phyloP scores from a whole-genome alignment of 345 rosid genomes.

The Aquilaria yunnanensis region DNA sequence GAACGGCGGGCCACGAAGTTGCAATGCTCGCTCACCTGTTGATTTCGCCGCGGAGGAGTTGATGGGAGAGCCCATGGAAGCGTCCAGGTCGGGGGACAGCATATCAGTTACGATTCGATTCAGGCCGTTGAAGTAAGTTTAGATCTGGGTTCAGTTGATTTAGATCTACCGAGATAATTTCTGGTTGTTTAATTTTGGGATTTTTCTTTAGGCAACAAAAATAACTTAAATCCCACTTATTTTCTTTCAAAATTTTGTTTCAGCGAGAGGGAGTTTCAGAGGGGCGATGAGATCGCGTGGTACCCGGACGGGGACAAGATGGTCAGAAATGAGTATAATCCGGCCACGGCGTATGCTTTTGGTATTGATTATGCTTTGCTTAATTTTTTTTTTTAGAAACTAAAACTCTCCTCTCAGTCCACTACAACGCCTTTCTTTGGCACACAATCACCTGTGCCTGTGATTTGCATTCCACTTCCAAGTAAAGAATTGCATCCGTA shows the following conservation, averaged over 20 bases:
- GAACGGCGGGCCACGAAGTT: slow-evolving; percentile 31
- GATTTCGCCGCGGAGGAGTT: slow-evolving; percentile 65
- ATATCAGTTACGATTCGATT: slow-evolving; percentile 97
- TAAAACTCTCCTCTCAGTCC: too few species aligned
- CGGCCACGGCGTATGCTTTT: slow-evolving; percentile 82
- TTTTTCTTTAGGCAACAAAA: slow-evolving; percentile 6
- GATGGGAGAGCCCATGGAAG: slow-evolving; percentile 54
- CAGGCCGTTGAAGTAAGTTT: slow-evolving; percentile 81
- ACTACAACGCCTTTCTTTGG: too few species aligned
- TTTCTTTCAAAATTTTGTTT: slow-evolving; percentile 18
- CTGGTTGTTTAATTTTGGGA: slow-evolving; percentile 10
- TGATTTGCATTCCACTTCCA: not conserved
- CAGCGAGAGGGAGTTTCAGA: slow-evolving; percentile 90
- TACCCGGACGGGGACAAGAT: slow-evolving; percentile 89
- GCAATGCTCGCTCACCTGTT: slow-evolving; percentile 38
- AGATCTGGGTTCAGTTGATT: slow-evolving; percentile 42
- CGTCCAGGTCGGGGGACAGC: slow-evolving; percentile 69
- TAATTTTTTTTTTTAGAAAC: not conserved
- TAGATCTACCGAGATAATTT: slow-evolving; percentile 39
- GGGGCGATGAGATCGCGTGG: slow-evolving; percentile 98
- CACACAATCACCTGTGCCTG: too few species aligned
- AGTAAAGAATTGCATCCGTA: not conserved
- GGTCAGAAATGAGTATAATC: slow-evolving; percentile 86
- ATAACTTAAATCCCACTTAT: not conserved
- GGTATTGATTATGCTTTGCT: slow-evolving; percentile 37